Conservation (phyloP, 495 filamentous ascomycete genomes). For the Talaromyces trachyspermus region DNA sequence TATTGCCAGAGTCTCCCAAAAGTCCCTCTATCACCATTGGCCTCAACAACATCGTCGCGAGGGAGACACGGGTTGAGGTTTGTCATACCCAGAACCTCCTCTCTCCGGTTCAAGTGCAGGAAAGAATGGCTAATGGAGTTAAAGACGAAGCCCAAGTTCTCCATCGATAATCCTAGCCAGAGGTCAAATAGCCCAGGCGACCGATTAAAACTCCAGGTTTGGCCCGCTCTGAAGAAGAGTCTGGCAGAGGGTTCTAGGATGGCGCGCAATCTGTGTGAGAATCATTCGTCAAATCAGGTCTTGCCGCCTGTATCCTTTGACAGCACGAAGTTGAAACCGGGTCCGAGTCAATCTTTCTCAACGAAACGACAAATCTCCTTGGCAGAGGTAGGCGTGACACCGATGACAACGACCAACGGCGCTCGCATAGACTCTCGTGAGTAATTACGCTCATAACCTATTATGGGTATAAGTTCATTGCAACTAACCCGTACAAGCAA, state of each 20-base stretch:
- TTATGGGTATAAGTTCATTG: constrained; percentile 11
- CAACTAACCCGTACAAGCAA: constrained; percentile 46
- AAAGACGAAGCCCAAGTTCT: background rate
- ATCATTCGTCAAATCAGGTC: background rate
- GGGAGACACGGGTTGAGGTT: constrained; percentile 15
- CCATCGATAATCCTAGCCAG: background rate
- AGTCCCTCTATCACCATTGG: constrained; percentile 11
- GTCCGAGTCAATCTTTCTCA: background rate
- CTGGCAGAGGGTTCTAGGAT: background rate
- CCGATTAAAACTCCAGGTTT: constrained; percentile 6
- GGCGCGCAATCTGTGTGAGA: background rate
- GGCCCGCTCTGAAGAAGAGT: constrained; percentile 6
- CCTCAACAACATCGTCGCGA: constrained; percentile 23
- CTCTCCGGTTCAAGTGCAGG: constrained; percentile 16
- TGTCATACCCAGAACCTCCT: constrained; percentile 11
- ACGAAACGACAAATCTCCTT: constrained; percentile 49
- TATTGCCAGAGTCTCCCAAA: constrained; percentile 1
- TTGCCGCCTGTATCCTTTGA: background rate
- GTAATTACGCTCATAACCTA: constrained; percentile 18
- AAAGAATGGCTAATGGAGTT: background rate
- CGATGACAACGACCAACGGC: constrained; percentile 63
- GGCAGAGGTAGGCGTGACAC: constrained; percentile 46
- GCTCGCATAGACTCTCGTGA: constrained; percentile 66
- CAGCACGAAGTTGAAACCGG: background rate
- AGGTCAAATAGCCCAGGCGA: background rate